Evolutionary conservation across 78 protist species (phyloP).

Genomic region (Blattamonas nauphoetae): DNA sequence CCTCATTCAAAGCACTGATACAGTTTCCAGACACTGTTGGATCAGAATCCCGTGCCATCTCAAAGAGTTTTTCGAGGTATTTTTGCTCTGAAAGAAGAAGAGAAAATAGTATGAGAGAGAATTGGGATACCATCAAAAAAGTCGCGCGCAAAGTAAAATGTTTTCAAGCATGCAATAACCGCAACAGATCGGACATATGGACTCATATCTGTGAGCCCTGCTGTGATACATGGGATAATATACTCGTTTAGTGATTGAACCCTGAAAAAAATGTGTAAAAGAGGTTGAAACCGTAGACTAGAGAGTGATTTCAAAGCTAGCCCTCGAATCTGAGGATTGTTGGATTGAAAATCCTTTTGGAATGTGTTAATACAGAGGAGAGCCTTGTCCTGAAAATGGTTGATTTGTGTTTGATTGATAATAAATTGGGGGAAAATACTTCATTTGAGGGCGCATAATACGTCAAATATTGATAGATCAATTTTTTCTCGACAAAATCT

Average conservation of each 20-base stretch:
- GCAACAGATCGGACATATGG: neutral
- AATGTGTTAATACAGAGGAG: neutral
- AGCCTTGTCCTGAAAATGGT: neutral
- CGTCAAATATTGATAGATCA: neutral
- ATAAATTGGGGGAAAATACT: neutral
- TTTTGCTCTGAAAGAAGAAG: neutral
- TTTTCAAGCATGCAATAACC: neutral
- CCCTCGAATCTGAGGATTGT: neutral
- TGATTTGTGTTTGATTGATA: neutral
- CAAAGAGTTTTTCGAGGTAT: neutral
- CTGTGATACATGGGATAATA: neutral
- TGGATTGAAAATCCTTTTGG: neutral
- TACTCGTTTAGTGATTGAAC: neutral
- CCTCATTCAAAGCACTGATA: neutral
- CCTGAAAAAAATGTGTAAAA: no score
- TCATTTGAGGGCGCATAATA: neutral
- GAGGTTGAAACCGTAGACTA: neutral
- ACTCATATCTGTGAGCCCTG: neutral
- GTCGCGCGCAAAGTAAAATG: neutral
- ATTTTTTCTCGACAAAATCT: neutral
- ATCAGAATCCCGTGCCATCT: neutral
- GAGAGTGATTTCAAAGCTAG: neutral
- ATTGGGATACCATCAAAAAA: neutral
- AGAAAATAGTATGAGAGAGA: neutral
- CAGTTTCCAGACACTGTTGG: neutral